Base-by-base conservation (phyloP, 352 stramenopile genomes). In the Phytophthora colocasiae region DNA sequence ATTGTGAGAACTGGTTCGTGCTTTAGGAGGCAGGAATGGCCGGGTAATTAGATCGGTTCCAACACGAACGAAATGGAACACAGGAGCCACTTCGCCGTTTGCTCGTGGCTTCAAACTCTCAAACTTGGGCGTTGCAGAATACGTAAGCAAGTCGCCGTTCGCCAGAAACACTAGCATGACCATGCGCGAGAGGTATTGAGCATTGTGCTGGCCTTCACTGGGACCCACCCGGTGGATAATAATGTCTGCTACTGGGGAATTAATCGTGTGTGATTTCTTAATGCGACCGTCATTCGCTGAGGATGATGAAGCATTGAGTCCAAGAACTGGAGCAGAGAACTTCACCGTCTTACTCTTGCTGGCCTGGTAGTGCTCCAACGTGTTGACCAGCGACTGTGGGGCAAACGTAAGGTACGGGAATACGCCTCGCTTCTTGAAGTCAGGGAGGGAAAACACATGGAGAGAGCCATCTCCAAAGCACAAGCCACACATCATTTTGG, bases 391-490 rank as follows among this genome's bases (percentile, higher is more conserved):
- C 32, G 58, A 83, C 43, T 93, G 83, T 0, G 88, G 88, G 0
- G 85, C 88, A 55, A 96, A 93, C 4, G 87, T 93, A 8, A 96
- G 63, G 39, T 93, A 93, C 17, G 88, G 88, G 48, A 94, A 92
- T 26, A 92, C 76, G 1, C 83, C 87, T 50, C 87, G 82, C 68
- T 91, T 90, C 50, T 83, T 85, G 49, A 96, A 95, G 44, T 95
- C 86, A 1, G 88, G 88, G 0, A 96, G 77, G 9, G 85, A 93
- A 50, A 88, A 96, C 9, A 96, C 75, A 57, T 93, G 81, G 9
- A 96, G 73, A 39, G 86, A 94, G 4, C 88, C 88, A 58, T 91
- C 83, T 44, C 89, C 88, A 36, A 91, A 93, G 50, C 85, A 94
- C 40, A 96, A 63, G 3, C 83, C 88, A 58, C 88, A 96, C 80